Base-by-base conservation (phyloP, 1,284 basidiomycete species). In the Tylopilus sp. region DNA sequence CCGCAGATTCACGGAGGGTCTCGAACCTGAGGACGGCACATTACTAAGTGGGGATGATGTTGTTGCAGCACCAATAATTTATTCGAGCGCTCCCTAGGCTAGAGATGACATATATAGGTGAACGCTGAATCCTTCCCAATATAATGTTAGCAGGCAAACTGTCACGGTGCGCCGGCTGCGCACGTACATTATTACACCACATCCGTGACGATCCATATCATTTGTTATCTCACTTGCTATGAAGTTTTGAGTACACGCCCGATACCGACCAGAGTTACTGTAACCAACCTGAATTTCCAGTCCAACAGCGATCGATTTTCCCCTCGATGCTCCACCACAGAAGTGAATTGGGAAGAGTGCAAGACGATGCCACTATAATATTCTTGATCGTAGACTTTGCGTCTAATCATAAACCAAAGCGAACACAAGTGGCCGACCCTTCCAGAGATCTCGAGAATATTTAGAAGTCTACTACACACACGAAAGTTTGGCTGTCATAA, bases 301-400 rank as follows among this genome's bases (percentile, higher is more conserved):
- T 66, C 22, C 77, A 74, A 79, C 51, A 8, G 78, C 53, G 32
- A 76, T 53, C 18, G 38, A 57, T 69, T 77, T 55, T 71, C 76
- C 19, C 67, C 68, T n/a, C 49, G 56, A 72, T 77, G 81, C 13
- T 79, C 73, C 6, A 66, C 61, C 0, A 75, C 80, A 16, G 75
- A 74, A 8, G 57, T 73, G 66, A 78, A 82, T 38, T 73, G 57
- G 29, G 78, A 73, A 8, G 84, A 86, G 68, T 86, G 84, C 9
- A 83, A 26, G 39, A 70, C 51, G 1, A 61, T 60, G 33, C 74
- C 70, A 24, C 22, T 54, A 49, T 70, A 75, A 3, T 53, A 55
- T n/a, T 74, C 73, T 75, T 78, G 29, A 15, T 3, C 26, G 59
- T n/a, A 36, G 36, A 36, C 12, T 36, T 8, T 36, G 36, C 36